A percentile compares a stretch with the other conserved stretches of the same genome.
phyloP scores from a whole-genome alignment of 2,329 filamentous ascomycete genomes.

The Xylariaceae sp. region DNA sequence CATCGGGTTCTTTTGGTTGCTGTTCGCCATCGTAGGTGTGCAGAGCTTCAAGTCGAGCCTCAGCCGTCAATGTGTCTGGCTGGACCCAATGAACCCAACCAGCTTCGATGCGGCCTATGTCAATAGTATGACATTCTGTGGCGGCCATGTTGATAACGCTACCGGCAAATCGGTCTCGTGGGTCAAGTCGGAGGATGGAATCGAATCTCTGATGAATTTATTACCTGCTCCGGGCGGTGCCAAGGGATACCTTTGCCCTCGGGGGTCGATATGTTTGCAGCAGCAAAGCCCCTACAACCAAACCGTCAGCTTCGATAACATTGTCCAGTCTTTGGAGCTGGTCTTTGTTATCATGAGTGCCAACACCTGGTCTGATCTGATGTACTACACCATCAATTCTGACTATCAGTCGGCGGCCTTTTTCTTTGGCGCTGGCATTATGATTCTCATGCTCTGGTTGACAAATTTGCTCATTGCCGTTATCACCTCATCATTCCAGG shows the following conservation, averaged over 20 bases:
- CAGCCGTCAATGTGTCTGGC: constrained; percentile 73
- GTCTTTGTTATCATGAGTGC: constrained; percentile 98
- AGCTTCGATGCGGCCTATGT: constrained; percentile 55
- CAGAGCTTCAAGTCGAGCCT: constrained; percentile 91
- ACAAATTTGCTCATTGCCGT: constrained; percentile 93
- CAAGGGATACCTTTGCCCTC: constrained; percentile 88
- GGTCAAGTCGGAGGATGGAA: constrained; percentile 44
- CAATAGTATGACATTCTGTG: constrained; percentile 74
- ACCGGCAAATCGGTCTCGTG: constrained; percentile 63
- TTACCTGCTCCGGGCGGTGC: constrained; percentile 46
- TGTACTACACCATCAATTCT: constrained; percentile 89
- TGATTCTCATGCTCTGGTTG: constrained; percentile 94
- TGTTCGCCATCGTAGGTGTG: constrained; percentile 94
- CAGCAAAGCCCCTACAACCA: constrained; percentile 73
- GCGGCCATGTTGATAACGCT: constrained; percentile 66
- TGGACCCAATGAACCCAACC: constrained; percentile 57
- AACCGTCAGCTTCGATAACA: constrained; percentile 94
- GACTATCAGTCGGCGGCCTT: constrained; percentile 85
- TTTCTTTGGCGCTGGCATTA: constrained; percentile 69
- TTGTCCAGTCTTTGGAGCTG: constrained; percentile 83
- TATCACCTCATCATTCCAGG: constrained; percentile 96
- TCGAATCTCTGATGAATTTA: constrained; percentile 43
- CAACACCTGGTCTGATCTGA: constrained; percentile 91
- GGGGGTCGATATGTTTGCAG: constrained; percentile 78
- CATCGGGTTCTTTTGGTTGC: constrained; percentile 93